Conservation (phyloP, 2,329 filamentous ascomycete species). For the Thelonectria olida region DNA sequence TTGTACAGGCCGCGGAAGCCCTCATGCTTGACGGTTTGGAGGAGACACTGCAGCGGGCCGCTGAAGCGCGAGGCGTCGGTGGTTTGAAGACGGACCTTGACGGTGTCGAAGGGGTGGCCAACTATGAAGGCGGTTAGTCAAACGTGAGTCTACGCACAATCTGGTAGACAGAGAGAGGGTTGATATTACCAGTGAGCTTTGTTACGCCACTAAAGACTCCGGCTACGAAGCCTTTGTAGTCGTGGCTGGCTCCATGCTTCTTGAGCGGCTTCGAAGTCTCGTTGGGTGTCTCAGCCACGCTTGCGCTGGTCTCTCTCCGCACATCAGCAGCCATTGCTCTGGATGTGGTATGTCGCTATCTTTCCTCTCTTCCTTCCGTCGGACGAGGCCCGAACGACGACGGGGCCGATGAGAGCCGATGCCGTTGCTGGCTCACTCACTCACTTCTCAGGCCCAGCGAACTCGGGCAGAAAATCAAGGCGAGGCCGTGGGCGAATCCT, state of each 20-base stretch:
- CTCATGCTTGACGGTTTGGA: constrained; percentile 87
- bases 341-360: not conserved
- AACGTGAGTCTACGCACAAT: not conserved
- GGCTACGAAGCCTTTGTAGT: constrained; percentile 96
- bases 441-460: not conserved
- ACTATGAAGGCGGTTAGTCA: constrained; percentile 49
- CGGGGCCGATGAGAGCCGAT: too few relatives aligned
- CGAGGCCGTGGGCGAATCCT: too few relatives aligned
- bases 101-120: constrained; percentile 87
- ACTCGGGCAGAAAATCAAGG: not conserved
- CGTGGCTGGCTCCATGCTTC: constrained; percentile 43
- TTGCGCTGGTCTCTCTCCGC: constrained; percentile 9
- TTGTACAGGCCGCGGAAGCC: constrained; percentile 91
- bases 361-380: too few relatives aligned
- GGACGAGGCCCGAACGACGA: too few relatives aligned
- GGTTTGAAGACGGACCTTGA: constrained; percentile 96
- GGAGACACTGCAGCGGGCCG: constrained; percentile 85
- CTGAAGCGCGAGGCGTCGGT: constrained; percentile 79
- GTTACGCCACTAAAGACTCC: constrained; percentile 96
- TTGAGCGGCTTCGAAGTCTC: constrained; percentile 10
- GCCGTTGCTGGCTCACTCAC: not conserved
- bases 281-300: constrained; percentile 7
- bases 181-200: constrained; percentile 82
- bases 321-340: constrained; percentile 36
- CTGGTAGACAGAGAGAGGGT: not conserved